A percentile compares a stretch with the other conserved stretches of the same genome.
These are phyloP conservation scores for Didymella pomorum DNA, from an alignment of 2,329 filamentous ascomycete species.

Conservation along the genomic window DNA sequence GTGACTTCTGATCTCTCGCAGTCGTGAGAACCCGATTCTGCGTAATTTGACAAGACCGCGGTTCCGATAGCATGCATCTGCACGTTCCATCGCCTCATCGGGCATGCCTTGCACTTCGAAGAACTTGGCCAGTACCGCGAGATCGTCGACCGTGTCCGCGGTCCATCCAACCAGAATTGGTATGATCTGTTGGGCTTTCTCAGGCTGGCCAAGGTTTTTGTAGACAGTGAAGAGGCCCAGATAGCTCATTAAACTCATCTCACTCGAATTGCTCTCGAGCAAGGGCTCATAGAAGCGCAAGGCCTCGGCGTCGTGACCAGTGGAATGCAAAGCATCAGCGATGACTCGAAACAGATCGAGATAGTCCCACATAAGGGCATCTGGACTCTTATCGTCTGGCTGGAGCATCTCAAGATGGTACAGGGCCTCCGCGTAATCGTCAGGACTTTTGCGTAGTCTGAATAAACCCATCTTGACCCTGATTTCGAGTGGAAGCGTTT, in stretches of 20 bases:
- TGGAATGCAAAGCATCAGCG: constrained; percentile 65
- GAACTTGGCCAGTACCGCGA: constrained; percentile 81
- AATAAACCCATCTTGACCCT: constrained; percentile 85
- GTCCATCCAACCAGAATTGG: constrained; percentile 77
- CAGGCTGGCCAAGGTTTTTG: constrained; percentile 67
- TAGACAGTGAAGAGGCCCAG: constrained; percentile 67
- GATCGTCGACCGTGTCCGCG: constrained; percentile 75
- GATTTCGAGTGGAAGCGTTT: constrained; percentile 79
- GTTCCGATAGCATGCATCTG: constrained; percentile 77
- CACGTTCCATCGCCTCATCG: constrained; percentile 57
- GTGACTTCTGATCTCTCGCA: constrained; percentile 38
- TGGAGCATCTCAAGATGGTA: constrained; percentile 69
- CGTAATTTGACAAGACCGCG: constrained; percentile 56
- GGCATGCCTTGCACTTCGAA: constrained; percentile 74
- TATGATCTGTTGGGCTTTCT: constrained; percentile 80
- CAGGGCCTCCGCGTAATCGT: constrained; percentile 73
- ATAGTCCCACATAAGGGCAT: constrained; percentile 68
- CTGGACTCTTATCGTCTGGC: constrained; percentile 63
- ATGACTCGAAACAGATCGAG: constrained; percentile 81
- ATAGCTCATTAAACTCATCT: constrained; percentile 42
- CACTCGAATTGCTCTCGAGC: constrained; percentile 30
- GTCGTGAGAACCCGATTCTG: constrained; percentile 50
- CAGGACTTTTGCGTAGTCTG: constrained; percentile 73
- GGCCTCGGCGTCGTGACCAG: constrained; percentile 62
- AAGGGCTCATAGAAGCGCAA: constrained; percentile 66